A percentile compares a stretch with the other conserved stretches of the same genome.
These are phyloP conservation scores for Craspedostauros australis DNA, from an alignment of 108 stramenopile species.

Conservation along the genomic window DNA sequence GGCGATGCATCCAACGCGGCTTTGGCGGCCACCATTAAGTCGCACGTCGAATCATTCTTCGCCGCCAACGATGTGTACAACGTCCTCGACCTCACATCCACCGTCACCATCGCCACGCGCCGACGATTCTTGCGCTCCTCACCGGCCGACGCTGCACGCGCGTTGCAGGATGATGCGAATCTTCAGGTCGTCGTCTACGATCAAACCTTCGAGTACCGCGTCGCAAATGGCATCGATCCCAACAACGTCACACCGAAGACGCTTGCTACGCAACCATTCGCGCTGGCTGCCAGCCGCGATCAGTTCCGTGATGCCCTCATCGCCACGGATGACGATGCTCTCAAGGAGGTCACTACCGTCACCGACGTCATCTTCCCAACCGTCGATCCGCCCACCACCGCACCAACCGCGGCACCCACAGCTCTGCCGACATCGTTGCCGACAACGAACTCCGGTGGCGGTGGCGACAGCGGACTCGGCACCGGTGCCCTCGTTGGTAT, in stretches of 20 bases:
- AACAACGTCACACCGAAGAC: not conserved
- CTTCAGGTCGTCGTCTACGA: conserved; percentile 14
- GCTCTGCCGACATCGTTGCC: conserved; percentile 2
- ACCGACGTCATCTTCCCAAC: too few species aligned
- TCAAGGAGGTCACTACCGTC: conserved; percentile 2
- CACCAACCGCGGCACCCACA: conserved; percentile 22
- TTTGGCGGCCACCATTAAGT: not conserved
- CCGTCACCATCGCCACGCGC: too few species aligned
- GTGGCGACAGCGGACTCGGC: conserved; percentile 4
- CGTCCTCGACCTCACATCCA: too few species aligned
- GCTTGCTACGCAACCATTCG: conserved; percentile 6
- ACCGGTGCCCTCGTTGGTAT: conserved; percentile 47
- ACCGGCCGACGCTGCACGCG: too few species aligned
- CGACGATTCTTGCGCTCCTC: too few species aligned
- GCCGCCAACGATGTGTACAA: too few species aligned
- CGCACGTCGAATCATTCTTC: too few species aligned
- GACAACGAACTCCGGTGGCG: conserved; percentile 1
- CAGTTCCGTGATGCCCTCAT: conserved; percentile 8
- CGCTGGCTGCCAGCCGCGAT: conserved; percentile 2
- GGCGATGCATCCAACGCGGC: too few species aligned
- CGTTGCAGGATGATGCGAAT: too few species aligned
- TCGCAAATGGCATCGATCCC: not conserved
- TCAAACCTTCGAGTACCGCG: conserved; percentile 13
- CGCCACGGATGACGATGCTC: not conserved
- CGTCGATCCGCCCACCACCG: conserved; percentile 1